A percentile compares a stretch with the other conserved stretches of the same genome.
These are phyloP conservation scores for Leptomonas seymouri DNA, from an alignment of 208 protist species.

Conservation along the genomic window DNA sequence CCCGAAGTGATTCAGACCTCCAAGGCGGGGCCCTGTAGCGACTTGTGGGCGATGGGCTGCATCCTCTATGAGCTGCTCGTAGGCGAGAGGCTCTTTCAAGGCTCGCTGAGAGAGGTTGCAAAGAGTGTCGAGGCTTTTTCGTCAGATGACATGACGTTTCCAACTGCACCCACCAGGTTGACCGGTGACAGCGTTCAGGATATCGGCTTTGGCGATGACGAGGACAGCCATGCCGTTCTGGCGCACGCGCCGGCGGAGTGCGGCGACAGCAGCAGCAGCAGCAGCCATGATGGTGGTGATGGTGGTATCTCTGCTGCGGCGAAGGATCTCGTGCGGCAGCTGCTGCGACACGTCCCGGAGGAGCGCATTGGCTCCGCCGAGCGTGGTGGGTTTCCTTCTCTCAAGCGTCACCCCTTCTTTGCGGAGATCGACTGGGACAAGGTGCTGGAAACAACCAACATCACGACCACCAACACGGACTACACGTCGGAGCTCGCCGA, in stretches of 20 bases:
- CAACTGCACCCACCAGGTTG: conserved; percentile 59
- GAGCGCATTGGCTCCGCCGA: conserved; percentile 73
- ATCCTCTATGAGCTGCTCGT: conserved; percentile 93
- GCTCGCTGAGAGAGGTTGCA: conserved; percentile 27
- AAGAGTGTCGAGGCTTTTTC: conserved; percentile 60
- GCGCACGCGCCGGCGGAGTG: not conserved
- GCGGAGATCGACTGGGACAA: conserved; percentile 61
- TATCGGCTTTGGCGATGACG: not conserved
- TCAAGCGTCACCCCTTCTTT: conserved; percentile 92
- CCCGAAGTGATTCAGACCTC: conserved; percentile 87
- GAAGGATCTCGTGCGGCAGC: conserved; percentile 73
- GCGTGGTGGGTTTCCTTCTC: conserved; percentile 66
- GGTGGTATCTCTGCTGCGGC: conserved; percentile 53
- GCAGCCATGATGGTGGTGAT: not conserved
- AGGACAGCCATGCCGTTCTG: not conserved
- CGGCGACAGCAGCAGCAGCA: not conserved
- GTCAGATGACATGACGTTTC: conserved; percentile 57
- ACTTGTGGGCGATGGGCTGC: conserved; percentile 99
- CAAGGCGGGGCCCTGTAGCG: conserved; percentile 84
- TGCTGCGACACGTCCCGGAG: conserved; percentile 68
- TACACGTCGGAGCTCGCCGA: conserved; percentile 44
- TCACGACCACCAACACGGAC: conserved; percentile 46
- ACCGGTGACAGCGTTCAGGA: not conserved
- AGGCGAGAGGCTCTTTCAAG: conserved; percentile 25
- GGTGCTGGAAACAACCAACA: conserved; percentile 49